Conservation (phyloP, 2,329 filamentous ascomycete species). For the Lasiodiplodia sp. region DNA sequence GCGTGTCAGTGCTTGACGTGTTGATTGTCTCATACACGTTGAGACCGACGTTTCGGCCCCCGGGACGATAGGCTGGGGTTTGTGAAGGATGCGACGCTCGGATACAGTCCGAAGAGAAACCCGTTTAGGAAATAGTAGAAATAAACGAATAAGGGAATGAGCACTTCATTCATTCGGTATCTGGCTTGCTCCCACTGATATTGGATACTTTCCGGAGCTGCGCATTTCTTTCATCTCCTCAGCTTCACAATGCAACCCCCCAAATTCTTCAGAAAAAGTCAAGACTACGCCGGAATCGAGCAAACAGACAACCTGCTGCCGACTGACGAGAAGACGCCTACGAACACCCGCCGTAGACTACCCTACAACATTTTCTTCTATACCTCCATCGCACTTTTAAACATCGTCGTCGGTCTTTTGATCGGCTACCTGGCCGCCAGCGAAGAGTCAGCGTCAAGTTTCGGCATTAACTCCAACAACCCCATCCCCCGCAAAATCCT, state of each 20-base stretch:
- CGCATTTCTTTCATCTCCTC: background rate
- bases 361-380: constrained; percentile 3
- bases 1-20: background rate
- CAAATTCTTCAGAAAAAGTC: background rate
- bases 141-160: background rate
- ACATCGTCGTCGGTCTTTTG: background rate
- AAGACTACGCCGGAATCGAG: background rate
- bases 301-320: constrained; percentile 2
- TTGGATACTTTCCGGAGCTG: background rate
- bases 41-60: background rate
- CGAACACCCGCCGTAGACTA: background rate
- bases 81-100: background rate
- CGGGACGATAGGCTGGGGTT: background rate
- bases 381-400: background rate
- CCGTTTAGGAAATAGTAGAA: background rate
- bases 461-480: constrained; percentile 5
- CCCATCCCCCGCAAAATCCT: background rate
- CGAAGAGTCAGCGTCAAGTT: background rate
- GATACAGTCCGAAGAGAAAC: background rate
- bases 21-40: background rate
- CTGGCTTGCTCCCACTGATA: background rate
- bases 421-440: background rate
- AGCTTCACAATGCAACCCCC: background rate
- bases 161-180: background rate
- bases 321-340: background rate